Evolutionary conservation across 805 yeast genomes (phyloP).

Genomic region (Barnettozyma siamensis): DNA sequence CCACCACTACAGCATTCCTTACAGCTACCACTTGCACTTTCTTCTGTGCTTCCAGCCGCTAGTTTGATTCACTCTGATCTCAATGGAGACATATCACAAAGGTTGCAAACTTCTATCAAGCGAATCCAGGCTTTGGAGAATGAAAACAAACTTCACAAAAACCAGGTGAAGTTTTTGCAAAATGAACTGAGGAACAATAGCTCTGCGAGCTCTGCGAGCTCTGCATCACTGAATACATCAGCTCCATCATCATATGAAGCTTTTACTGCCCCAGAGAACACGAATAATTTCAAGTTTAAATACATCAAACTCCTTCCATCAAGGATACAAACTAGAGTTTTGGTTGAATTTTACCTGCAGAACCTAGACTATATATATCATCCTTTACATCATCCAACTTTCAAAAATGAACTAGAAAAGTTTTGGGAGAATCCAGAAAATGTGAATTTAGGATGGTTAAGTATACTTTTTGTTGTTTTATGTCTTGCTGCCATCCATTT

Average conservation of each 20-base stretch:
- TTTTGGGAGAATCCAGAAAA: slow-evolving; percentile 20
- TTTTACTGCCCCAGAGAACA: slow-evolving; percentile 5
- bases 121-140: slow-evolving; percentile 15
- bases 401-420: slow-evolving; percentile 13
- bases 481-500: slow-evolving; percentile 24
- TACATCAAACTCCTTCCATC: slow-evolving; percentile 21
- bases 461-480: slow-evolving; percentile 21
- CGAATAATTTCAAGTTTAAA: slow-evolving; percentile 16
- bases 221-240: background rate
- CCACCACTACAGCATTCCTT: too few species aligned
- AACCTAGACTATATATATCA: slow-evolving; percentile 27
- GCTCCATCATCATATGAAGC: background rate
- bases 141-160: slow-evolving; percentile 10
- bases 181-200: slow-evolving; percentile 6
- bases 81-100: slow-evolving; percentile 9
- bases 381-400: slow-evolving; percentile 26
- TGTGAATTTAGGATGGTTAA: slow-evolving; percentile 23
- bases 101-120: slow-evolving; percentile 11
- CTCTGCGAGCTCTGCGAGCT: background rate
- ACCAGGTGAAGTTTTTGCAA: slow-evolving; percentile 8
- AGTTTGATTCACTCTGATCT: slow-evolving; percentile 2
- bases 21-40: too few species aligned
- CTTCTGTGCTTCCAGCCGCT: too few species aligned
- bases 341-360: slow-evolving; percentile 24
- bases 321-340: slow-evolving; percentile 19